A percentile compares a stretch with the other conserved stretches of the same genome.
Evolutionary conservation across 495 filamentous ascomycete genomes (phyloP).

Genomic region (Trichoderma gamsii): DNA sequence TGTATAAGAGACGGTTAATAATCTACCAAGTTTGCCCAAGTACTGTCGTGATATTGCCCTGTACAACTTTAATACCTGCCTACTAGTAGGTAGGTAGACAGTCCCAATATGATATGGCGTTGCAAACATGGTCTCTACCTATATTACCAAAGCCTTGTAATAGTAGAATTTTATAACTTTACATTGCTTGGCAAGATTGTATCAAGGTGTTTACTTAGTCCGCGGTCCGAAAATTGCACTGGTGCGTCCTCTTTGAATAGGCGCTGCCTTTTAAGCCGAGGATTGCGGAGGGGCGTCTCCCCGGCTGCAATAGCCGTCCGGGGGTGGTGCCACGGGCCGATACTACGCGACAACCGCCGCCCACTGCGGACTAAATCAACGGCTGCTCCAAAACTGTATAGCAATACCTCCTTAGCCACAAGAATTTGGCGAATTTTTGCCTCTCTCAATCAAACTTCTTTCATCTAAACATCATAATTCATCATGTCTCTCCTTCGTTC

Average conservation of each 20-base stretch:
- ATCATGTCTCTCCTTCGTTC: slow-evolving; percentile 8
- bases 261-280: slow-evolving; percentile 4
- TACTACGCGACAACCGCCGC: slow-evolving; percentile 4
- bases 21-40: neutral
- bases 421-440: neutral
- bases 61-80: too few species aligned
- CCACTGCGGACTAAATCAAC: neutral
- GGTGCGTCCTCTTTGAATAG: neutral
- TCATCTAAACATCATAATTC: neutral
- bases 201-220: neutral
- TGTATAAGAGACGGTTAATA: neutral
- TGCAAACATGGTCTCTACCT: too few species aligned
- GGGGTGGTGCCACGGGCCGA: slow-evolving; percentile 6
- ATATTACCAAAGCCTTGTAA: too few species aligned
- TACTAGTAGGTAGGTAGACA: too few species aligned
- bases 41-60: neutral
- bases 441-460: neutral
- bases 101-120: too few species aligned
- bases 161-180: too few species aligned
- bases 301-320: neutral
- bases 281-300: neutral
- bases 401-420: neutral
- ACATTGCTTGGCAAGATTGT: too few species aligned
- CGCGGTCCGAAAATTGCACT: neutral
- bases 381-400: neutral